phyloP scores from a whole-genome alignment of 192 early-diverging fungal species.

The Dispira simplex region DNA sequence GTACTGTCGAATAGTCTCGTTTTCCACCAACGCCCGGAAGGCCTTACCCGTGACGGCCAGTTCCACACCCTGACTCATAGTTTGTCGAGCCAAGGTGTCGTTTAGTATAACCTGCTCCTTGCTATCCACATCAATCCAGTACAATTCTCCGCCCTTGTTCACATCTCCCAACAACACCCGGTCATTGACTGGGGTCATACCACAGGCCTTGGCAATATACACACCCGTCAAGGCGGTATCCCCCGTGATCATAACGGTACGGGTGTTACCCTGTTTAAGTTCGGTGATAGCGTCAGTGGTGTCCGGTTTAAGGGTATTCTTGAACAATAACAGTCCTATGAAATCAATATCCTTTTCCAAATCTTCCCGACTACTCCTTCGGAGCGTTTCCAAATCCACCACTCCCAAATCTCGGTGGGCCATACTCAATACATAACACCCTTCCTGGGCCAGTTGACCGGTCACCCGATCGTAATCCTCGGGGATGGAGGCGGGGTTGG shows the following conservation, averaged over 20 bases:
- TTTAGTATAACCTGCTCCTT: conserved; percentile 21
- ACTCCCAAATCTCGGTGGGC: conserved; percentile 35
- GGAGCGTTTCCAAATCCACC: conserved; percentile 23
- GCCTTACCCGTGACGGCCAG: conserved; percentile 58
- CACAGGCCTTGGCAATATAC: conserved; percentile 46
- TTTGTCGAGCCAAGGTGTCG: conserved; percentile 14
- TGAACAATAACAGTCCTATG: conserved; percentile 53
- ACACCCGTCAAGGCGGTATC: conserved; percentile 64
- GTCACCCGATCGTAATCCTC: conserved; percentile 34
- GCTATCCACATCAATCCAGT: conserved; percentile 43
- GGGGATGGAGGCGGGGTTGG: conserved; percentile 32
- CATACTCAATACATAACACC: conserved; percentile 61
- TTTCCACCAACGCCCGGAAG: conserved; percentile 33
- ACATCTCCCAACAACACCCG: conserved; percentile 35
- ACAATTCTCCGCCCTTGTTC: conserved; percentile 22
- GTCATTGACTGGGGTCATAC: conserved; percentile 23
- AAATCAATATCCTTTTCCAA: conserved; percentile 40
- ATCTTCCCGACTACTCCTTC: conserved; percentile 30
- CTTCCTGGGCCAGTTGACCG: conserved; percentile 38
- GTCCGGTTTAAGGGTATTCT: conserved; percentile 62
- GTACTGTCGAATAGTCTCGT: conserved; percentile 26
- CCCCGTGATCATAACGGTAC: conserved; percentile 73
- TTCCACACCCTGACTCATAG: conserved; percentile 29
- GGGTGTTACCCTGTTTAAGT: conserved; percentile 50
- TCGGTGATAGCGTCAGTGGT: conserved; percentile 46